phyloP scores from a whole-genome alignment of 192 early-diverging fungal genomes.

The Coemansia aciculifera region DNA sequence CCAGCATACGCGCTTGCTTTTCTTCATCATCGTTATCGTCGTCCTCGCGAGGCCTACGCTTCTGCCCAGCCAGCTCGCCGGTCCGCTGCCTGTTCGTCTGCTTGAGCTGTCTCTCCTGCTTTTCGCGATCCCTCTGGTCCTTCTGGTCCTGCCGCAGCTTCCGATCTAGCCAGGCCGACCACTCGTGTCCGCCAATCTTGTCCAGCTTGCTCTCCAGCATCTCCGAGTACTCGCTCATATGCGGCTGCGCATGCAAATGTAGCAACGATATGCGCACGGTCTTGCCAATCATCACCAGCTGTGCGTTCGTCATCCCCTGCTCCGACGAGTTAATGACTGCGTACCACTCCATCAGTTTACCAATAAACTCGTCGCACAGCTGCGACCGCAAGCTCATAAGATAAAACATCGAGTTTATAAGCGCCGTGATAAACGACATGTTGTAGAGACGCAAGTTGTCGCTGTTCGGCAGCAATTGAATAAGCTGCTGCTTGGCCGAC shows the following conservation, averaged over 20 bases:
- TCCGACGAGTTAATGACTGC: constrained; percentile 43
- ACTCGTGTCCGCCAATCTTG: constrained; percentile 41
- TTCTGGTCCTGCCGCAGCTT: constrained; percentile 20
- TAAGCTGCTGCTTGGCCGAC: constrained; percentile 36
- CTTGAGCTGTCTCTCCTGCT: neutral
- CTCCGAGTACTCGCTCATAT: constrained; percentile 34
- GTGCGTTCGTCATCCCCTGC: constrained; percentile 38
- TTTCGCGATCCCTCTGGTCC: constrained; percentile 24
- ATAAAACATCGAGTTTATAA: constrained; percentile 45
- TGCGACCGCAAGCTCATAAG: constrained; percentile 51
- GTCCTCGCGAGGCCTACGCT: constrained; percentile 15
- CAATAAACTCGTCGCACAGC: constrained; percentile 34
- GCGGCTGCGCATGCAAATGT: constrained; percentile 34
- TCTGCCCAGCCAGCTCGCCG: constrained; percentile 6
- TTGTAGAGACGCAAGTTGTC: constrained; percentile 46
- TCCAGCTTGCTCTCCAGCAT: constrained; percentile 43
- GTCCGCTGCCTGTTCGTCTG: neutral
- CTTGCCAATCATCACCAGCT: constrained; percentile 40
- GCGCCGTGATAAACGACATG: constrained; percentile 48
- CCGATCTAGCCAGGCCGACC: constrained; percentile 41
- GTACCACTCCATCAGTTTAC: constrained; percentile 41
- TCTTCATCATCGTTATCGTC: constrained; percentile 48
- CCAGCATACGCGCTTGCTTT: constrained; percentile 42
- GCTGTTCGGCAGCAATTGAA: constrained; percentile 47
- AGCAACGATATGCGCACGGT: constrained; percentile 43